Conservation (phyloP, 2,329 filamentous ascomycete genomes). For the Cercospora sp. region DNA sequence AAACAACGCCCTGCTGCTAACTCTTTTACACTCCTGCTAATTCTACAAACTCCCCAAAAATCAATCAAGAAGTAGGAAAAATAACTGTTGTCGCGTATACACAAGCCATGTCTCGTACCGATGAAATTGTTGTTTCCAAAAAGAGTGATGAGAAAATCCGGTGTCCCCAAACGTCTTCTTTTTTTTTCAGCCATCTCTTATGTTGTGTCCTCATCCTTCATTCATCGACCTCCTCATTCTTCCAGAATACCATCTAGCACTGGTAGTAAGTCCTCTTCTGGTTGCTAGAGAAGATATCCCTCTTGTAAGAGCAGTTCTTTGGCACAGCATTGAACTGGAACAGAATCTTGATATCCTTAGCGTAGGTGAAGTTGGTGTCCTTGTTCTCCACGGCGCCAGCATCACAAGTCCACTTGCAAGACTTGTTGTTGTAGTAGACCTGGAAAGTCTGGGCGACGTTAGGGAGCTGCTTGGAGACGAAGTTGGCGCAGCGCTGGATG, state of each 20-base stretch:
- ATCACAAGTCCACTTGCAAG: not conserved
- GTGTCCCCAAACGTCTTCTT: not conserved
- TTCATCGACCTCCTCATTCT: not conserved
- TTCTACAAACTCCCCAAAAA: not conserved
- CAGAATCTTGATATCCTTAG: not conserved
- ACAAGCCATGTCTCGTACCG: not conserved
- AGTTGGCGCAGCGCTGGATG: conserved; percentile 2
- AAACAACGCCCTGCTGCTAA: not conserved
- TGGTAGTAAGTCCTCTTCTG: not conserved
- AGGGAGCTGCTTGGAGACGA: not conserved
- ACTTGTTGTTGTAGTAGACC: not conserved
- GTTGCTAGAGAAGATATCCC: not conserved
- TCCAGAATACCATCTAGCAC: not conserved
- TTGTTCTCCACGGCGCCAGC: not conserved
- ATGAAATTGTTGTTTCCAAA: not conserved
- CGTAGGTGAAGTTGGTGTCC: not conserved
- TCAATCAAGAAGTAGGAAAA: not conserved
- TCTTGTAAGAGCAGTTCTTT: not conserved
- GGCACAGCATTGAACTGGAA: conserved; percentile 6
- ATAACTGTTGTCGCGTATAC: not conserved
- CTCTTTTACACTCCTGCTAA: not conserved
- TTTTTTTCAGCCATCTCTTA: not conserved
- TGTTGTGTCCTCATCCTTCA: not conserved
- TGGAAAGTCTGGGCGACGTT: not conserved
- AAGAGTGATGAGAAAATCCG: not conserved